Percentiles rank a stretch among this genome's conserved stretches.
phyloP scores from a whole-genome alignment of 169 alveolate species.

The Amoebophrya sp. region DNA sequence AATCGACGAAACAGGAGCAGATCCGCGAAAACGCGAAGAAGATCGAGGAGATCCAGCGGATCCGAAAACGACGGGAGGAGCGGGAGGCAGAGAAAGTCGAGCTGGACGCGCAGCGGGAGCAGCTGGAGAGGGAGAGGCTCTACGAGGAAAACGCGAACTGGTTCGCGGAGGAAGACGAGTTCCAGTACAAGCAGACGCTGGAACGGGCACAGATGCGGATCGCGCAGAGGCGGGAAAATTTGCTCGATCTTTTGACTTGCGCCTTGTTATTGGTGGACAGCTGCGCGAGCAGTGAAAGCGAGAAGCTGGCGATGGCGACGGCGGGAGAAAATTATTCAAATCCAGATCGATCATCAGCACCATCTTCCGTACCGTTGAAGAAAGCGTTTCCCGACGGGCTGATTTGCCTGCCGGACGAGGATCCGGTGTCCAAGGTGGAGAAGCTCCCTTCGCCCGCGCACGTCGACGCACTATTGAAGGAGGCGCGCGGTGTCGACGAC shows the following conservation, averaged over 20 bases:
- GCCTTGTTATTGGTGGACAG: too few species aligned
- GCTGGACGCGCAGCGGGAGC: slow-evolving; percentile 30
- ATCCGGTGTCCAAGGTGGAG: too few species aligned
- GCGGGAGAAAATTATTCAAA: too few species aligned
- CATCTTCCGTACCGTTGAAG: too few species aligned
- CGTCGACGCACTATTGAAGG: too few species aligned
- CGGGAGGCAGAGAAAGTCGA: slow-evolving; percentile 29
- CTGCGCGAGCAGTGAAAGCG: too few species aligned
- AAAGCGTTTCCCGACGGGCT: too few species aligned
- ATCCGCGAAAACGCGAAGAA: background rate
- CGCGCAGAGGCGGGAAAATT: background rate
- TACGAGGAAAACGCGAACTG: background rate
- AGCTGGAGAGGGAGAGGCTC: background rate
- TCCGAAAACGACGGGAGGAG: slow-evolving; percentile 33
- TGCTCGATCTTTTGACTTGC: background rate
- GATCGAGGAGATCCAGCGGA: slow-evolving; percentile 18
- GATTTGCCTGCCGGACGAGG: too few species aligned
- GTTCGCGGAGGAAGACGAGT: background rate
- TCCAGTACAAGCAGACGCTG: background rate
- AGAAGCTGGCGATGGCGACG: too few species aligned
- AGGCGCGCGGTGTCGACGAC: too few species aligned
- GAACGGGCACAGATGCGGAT: background rate
- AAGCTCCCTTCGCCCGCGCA: too few species aligned
- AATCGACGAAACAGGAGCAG: slow-evolving; percentile 17
- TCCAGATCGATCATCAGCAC: too few species aligned